Conservation (phyloP, 2,329 filamentous ascomycete genomes). For the Arachnopeziza araneosa region DNA sequence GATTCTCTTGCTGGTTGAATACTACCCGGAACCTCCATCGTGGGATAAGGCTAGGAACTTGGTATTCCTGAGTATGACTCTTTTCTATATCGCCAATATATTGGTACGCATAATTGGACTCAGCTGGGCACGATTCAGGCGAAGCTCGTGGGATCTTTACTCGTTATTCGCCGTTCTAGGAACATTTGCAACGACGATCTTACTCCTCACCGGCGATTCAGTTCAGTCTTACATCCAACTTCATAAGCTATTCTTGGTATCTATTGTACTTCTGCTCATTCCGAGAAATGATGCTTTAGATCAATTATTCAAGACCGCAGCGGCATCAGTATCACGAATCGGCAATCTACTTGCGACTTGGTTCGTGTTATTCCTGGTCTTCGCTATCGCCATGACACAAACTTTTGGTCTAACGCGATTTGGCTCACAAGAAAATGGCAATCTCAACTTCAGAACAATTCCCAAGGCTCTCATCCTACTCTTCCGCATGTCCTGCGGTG, state of each 20-base stretch:
- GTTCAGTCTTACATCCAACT: constrained; percentile 65
- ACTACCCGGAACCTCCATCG: constrained; percentile 63
- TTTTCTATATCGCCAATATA: constrained; percentile 80
- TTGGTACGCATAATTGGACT: constrained; percentile 79
- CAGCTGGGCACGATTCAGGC: constrained; percentile 85
- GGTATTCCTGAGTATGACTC: constrained; percentile 74
- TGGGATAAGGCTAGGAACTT: constrained; percentile 70
- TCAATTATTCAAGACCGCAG: constrained; percentile 97
- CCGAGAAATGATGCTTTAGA: constrained; percentile 95
- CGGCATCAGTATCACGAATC: constrained; percentile 85
- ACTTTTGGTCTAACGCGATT: constrained; percentile 94
- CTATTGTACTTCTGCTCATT: constrained; percentile 83
- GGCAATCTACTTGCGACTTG: constrained; percentile 90
- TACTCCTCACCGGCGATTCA: constrained; percentile 59
- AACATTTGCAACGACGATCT: constrained; percentile 74
- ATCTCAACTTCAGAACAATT: constrained; percentile 89
- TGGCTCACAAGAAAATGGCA: constrained; percentile 62
- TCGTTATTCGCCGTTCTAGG: constrained; percentile 75
- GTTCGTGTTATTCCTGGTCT: constrained; percentile 95
- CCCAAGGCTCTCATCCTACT: constrained; percentile 90
- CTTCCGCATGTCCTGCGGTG: constrained; percentile 87
- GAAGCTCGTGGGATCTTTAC: constrained; percentile 94
- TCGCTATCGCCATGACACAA: constrained; percentile 92
- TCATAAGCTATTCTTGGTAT: constrained; percentile 91
- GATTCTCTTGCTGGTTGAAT: constrained; percentile 78